Conservation (phyloP, 2,329 filamentous ascomycete species). For the Monosporascus sp. region DNA sequence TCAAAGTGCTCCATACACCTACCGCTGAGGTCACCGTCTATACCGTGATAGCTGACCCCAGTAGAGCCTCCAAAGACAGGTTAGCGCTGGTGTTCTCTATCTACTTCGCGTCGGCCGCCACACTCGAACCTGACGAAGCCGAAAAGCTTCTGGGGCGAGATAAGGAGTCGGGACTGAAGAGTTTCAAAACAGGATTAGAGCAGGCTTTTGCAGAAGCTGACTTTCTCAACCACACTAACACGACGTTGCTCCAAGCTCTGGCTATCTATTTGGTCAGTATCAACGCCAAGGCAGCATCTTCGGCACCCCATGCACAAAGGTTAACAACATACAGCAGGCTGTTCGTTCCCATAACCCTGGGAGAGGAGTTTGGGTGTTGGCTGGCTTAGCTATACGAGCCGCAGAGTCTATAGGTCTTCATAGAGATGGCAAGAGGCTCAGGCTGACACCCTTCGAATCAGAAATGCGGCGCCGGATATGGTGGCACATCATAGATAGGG, state of each 20-base stretch:
- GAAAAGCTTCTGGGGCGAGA: background rate
- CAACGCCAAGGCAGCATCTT: background rate
- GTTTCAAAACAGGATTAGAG: background rate
- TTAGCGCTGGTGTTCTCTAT: constrained; percentile 6
- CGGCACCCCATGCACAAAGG: background rate
- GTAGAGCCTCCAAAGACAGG: constrained; percentile 13
- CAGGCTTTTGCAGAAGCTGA: background rate
- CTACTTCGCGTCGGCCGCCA: background rate
- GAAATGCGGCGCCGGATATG: constrained; percentile 24
- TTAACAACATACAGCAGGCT: background rate
- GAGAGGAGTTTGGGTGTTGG: constrained; percentile 12
- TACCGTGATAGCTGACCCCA: constrained; percentile 21
- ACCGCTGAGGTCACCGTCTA: constrained; percentile 22
- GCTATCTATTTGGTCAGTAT: background rate
- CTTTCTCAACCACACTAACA: background rate
- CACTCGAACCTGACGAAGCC: background rate
- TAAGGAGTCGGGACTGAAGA: background rate
- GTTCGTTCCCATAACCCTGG: constrained; percentile 1
- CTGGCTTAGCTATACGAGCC: constrained; percentile 21
- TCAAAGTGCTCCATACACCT: constrained; percentile 26
- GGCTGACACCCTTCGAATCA: constrained; percentile 19
- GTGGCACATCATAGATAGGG: constrained; percentile 20
- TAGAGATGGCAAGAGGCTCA: constrained; percentile 21
- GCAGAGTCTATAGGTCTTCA: constrained; percentile 24
- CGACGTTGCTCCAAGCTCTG: background rate